These are phyloP conservation scores for Eucalyptus microcorys DNA, from an alignment of 345 rosid genomes.

Conservation along the genomic window DNA sequence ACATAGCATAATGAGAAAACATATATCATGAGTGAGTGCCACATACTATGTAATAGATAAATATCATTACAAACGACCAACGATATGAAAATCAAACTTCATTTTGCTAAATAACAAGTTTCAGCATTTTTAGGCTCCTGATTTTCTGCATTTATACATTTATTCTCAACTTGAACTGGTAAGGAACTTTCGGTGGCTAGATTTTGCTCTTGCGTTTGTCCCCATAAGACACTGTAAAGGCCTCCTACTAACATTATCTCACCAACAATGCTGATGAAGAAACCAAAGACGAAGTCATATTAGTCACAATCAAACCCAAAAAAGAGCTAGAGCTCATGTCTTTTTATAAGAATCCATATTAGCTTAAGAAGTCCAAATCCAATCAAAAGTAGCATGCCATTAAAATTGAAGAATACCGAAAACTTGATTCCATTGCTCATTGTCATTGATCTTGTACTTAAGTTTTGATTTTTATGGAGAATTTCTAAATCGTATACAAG, in stretches of 20 bases:
- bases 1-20: not conserved
- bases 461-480: not conserved
- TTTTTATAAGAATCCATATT: not conserved
- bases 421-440: not conserved
- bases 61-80: not conserved
- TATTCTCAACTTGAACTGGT: not conserved
- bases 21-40: not conserved
- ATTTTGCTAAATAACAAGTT: not conserved
- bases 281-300: not conserved
- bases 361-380: not conserved
- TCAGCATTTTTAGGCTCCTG: not conserved
- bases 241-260: slow-evolving; percentile 53
- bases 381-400: not conserved
- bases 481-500: not conserved
- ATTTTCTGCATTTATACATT: not conserved
- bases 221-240: slow-evolving; percentile 80
- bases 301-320: not conserved
- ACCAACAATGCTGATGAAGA: slow-evolving; percentile 39
- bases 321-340: not conserved
- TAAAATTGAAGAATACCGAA: not conserved
- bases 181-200: not conserved
- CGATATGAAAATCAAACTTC: not conserved
- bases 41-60: not conserved
- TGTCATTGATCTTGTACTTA: not conserved
- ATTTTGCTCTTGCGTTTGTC: slow-evolving; percentile 21